Evolutionary conservation across 495 filamentous ascomycete species (phyloP).

Genomic region (Letharia lupina): DNA sequence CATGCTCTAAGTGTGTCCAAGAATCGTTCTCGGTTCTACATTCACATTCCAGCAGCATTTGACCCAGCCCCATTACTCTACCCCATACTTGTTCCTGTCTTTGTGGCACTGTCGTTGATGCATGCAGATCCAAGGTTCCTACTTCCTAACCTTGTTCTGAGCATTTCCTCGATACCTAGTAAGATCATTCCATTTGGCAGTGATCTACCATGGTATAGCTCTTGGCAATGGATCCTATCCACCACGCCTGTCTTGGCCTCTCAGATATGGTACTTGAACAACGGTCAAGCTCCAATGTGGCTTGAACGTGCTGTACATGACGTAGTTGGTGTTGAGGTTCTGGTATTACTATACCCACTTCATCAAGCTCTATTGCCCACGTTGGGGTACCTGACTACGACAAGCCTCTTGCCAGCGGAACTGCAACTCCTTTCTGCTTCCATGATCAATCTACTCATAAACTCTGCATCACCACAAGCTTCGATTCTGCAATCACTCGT

Average conservation of each 20-base stretch:
- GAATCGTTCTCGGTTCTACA: conserved; percentile 17
- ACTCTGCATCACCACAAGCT: conserved; percentile 73
- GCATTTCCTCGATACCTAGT: conserved; percentile 68
- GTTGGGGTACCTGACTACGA: conserved; percentile 72
- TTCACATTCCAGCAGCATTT: conserved; percentile 61
- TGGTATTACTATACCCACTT: conserved; percentile 70
- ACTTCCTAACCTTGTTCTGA: conserved; percentile 71
- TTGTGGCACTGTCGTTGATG: conserved; percentile 70
- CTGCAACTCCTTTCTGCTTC: conserved; percentile 75
- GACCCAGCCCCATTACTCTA: conserved; percentile 91
- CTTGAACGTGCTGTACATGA: conserved; percentile 11
- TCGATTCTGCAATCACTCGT: conserved; percentile 73
- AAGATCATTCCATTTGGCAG: conserved; percentile 56
- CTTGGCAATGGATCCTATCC: conserved; percentile 65
- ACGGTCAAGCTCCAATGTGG: not conserved
- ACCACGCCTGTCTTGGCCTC: conserved; percentile 51
- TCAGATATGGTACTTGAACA: conserved; percentile 18
- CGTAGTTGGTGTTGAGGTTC: conserved; percentile 43
- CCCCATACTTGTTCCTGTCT: conserved; percentile 64
- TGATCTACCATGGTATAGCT: conserved; percentile 46
- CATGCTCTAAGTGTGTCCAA: conserved; percentile 8
- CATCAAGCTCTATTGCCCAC: conserved; percentile 72
- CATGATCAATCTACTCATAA: conserved; percentile 73
- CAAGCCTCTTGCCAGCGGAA: conserved; percentile 77
- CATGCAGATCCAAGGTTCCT: conserved; percentile 47